phyloP scores from a whole-genome alignment of 2,329 filamentous ascomycete genomes.

The Colletotrichum caudatum region DNA sequence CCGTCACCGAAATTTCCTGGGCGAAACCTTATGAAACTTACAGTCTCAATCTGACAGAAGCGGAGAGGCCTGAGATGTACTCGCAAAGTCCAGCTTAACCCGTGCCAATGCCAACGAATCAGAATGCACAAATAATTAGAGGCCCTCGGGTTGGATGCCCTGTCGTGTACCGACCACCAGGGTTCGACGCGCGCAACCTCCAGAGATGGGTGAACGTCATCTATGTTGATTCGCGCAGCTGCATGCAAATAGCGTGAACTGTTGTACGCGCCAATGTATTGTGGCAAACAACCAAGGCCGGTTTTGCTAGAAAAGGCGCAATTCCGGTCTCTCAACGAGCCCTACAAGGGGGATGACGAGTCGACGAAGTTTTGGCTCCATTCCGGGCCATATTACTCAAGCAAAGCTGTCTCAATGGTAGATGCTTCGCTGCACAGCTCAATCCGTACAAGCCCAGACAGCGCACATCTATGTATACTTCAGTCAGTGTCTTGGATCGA shows the following conservation, averaged over 20 bases:
- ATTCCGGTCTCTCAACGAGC: not conserved
- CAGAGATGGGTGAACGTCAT: slow-evolving; percentile 30
- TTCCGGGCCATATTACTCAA: slow-evolving; percentile 14
- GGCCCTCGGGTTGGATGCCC: slow-evolving; percentile 8
- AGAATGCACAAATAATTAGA: not conserved
- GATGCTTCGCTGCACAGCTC: slow-evolving; percentile 1
- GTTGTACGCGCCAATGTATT: slow-evolving; percentile 10
- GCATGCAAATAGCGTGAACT: slow-evolving; percentile 17
- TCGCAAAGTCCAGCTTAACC: slow-evolving; percentile 3
- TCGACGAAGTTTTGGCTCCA: slow-evolving; percentile 11
- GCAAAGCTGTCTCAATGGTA: not conserved
- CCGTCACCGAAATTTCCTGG: slow-evolving; percentile 32
- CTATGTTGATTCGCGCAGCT: slow-evolving; percentile 27
- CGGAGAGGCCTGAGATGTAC: slow-evolving; percentile 20
- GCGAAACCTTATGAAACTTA: slow-evolving; percentile 23
- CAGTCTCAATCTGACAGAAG: slow-evolving; percentile 16
- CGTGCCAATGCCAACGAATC: slow-evolving; percentile 13
- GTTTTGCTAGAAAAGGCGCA: not conserved
- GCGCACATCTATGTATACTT: not conserved
- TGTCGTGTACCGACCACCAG: not conserved
- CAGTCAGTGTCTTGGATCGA: slow-evolving; percentile 25
- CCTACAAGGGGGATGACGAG: not conserved
- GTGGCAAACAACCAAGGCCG: slow-evolving; percentile 17
- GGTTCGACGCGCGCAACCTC: slow-evolving; percentile 11
- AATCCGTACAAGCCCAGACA: slow-evolving; percentile 12